Base-by-base conservation (phyloP, 129 eudicot genomes). In the Flaveria brownii region DNA sequence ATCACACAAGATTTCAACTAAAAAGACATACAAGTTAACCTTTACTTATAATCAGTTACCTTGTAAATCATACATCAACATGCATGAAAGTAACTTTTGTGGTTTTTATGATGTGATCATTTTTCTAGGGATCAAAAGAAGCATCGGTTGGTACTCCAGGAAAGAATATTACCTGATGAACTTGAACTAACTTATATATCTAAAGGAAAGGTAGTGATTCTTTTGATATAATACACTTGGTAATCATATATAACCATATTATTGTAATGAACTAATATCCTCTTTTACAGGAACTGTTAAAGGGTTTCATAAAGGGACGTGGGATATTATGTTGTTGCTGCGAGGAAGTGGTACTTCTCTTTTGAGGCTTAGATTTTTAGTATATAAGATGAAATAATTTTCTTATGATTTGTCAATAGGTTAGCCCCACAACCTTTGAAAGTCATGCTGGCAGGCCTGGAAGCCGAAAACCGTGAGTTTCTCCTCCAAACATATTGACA, bases 391-490 rank as follows among this genome's bases (percentile, higher is more conserved):
- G 69, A 60, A 69, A 39, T 76, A 14, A 72, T 28, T 17, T 47
- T 61, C 30, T 81, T 80, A 49, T 39, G 47, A 15, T 33, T 65
- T 80, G 50, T 82, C 77, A 70, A 71, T 71, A 92, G 98, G 85
- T 92, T 66, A 92, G 98, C 75, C 85, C 98, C 30, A 90, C 98
- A 71, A 84, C 73, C 41, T 92, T 92, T 61, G 98, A 92, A 88
- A 86, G 88, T n/a, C 98, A 90, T 76, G 98, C 98, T 66, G 98
- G 98, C 74, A 85, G 82, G 89, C 84, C 89, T 52, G 68, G 88
- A 2, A 87, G 96, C 49, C 75, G 78, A 70, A 92, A 86, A 70
- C 98, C 98, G 98, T 92, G 68, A 84, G 98, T 89, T 73, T 50
- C 45, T 55, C 30, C 46, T 55, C 28, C 15, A 63, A 28, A 52